Evolutionary conservation across 2,329 filamentous ascomycete genomes (phyloP), one percentile per base, ranked within the genome.

Genomic region (Aspergillus japonicus): DNA sequence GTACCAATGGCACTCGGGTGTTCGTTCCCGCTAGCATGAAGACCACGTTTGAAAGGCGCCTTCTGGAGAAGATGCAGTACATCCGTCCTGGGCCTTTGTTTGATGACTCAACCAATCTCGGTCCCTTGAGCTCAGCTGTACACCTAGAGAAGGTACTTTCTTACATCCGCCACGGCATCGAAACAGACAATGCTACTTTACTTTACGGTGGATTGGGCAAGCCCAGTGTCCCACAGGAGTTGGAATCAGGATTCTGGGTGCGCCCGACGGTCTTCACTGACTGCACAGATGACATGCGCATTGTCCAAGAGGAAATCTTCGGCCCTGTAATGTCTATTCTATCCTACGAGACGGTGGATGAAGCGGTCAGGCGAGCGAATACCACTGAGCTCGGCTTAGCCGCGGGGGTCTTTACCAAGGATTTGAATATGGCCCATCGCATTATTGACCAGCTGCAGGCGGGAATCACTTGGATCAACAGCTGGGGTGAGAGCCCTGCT

Each of bases 401-500:
- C 0, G 92, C 91, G 0, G 92, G 92, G 21, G 89, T 96, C 1
- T 94, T 96, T 66, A 91, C 90, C 0, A 85, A 84, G 60, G 86
- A 96, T 65, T 75, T 96, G 55, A 89, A 90, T 67, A 72, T 83
- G 51, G 92, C 90, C 57, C 91, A 96, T 69, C 80, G 84, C 48
- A 84, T 94, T 1, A 82, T 94, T 47, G 82, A 84, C 24, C 82
- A 85, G 69, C 79, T 96, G 5, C 84, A 96, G 71, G 91, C 91
- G 0, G 92, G 92, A 35, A 96, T 96, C 69, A 96, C 91, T 1
- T 96, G 92, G 92, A 83, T 96, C 55, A 96, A 96, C 74, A 92
- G 90, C 0, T 96, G 92, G 92, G 92, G 92, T n/a, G 92, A 96
- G 79, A 89, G 85, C 52, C 92, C 92, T 0, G 91, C 92, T 0